phyloP scores from a whole-genome alignment of 441 rosid species.

The Populus hybrid region DNA sequence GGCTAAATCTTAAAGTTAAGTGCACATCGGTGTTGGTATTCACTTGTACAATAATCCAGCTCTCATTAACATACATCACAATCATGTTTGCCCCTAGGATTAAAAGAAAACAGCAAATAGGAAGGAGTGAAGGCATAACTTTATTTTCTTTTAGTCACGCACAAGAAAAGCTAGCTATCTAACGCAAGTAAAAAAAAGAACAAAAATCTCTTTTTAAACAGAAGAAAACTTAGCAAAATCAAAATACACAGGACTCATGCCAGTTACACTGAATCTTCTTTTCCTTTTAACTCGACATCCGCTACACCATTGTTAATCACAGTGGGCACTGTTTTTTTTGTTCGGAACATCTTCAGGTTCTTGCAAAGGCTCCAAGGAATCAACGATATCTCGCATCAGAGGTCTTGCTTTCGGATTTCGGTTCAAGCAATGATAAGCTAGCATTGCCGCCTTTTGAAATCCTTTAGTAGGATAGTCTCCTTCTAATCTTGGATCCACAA shows the following conservation, averaged over 20 bases:
- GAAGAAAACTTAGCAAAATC: constrained; percentile 1
- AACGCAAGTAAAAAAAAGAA: background rate
- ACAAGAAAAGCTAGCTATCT: background rate
- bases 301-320: constrained; percentile 45
- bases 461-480: constrained; percentile 75
- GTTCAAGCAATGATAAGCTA: constrained; percentile 90
- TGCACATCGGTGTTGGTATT: background rate
- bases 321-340: constrained; percentile 38
- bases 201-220: background rate
- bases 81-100: background rate
- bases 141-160: background rate
- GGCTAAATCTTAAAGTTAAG: background rate
- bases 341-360: constrained; percentile 37
- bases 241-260: background rate
- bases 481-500: constrained; percentile 70
- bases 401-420: constrained; percentile 94
- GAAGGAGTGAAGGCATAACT: background rate
- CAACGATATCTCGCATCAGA: constrained; percentile 92
- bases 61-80: background rate
- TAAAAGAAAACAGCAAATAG: background rate
- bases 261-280: constrained; percentile 21
- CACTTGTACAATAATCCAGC: background rate
- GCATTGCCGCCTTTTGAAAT: constrained; percentile 84
- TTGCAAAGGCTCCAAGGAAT: constrained; percentile 92
- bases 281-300: constrained; percentile 30